Evolutionary conservation across 257 asterid genomes (phyloP).

Genomic region (Ajuga chamaepitys): DNA sequence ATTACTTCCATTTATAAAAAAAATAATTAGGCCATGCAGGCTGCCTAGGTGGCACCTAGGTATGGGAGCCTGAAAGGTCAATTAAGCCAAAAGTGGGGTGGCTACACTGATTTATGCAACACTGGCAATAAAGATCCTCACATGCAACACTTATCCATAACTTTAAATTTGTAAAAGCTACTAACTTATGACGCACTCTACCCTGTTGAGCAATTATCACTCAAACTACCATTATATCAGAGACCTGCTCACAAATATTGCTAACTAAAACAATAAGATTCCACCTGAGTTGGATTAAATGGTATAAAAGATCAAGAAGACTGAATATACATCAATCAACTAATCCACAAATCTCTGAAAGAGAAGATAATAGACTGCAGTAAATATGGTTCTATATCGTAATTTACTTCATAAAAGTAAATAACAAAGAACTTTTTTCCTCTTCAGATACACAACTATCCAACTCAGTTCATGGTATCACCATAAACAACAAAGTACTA

Average conservation of each 20-base stretch:
- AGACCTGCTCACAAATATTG: background rate
- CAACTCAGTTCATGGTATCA: slow-evolving; percentile 11
- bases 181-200: background rate
- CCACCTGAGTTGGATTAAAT: background rate
- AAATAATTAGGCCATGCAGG: too few relatives aligned
- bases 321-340: background rate
- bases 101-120: too few relatives aligned
- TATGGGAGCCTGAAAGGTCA: too few relatives aligned
- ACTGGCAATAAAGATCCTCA: too few relatives aligned
- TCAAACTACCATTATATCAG: background rate
- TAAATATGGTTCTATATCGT: background rate
- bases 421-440: background rate
- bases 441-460: background rate
- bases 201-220: background rate
- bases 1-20: too few relatives aligned
- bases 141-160: background rate
- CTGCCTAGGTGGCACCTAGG: too few relatives aligned
- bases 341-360: background rate
- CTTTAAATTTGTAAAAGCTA: background rate
- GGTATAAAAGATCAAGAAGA: background rate
- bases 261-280: background rate
- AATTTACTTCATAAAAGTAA: background rate
- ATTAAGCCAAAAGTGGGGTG: too few relatives aligned
- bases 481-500: background rate
- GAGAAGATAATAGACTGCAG: background rate